Evolutionary conservation across 768 basidiomycete genomes (phyloP).

Genomic region (Solioccasus polychromus): DNA sequence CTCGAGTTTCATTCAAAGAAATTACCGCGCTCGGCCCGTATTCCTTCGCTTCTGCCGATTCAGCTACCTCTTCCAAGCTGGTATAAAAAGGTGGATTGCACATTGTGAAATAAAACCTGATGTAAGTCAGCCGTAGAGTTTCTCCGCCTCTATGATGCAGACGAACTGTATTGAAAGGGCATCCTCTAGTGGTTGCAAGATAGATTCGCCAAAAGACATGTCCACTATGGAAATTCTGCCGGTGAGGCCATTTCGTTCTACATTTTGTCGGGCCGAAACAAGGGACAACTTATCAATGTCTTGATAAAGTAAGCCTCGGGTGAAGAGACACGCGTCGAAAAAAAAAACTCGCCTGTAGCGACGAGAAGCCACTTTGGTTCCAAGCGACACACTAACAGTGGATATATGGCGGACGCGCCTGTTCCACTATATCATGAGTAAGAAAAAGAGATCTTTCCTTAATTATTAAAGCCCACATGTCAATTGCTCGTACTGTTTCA

Average conservation of each 20-base stretch:
- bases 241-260: slow-evolving; percentile 53
- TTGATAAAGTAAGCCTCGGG: slow-evolving; percentile 24
- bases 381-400: slow-evolving; percentile 63
- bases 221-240: slow-evolving; percentile 49
- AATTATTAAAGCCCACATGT: slow-evolving; percentile 54
- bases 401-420: slow-evolving; percentile 88
- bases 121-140: background rate
- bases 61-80: slow-evolving; percentile 63
- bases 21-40: slow-evolving; percentile 67
- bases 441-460: background rate
- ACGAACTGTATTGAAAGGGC: slow-evolving; percentile 5
- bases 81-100: slow-evolving; percentile 97
- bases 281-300: slow-evolving; percentile 73
- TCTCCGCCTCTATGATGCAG: background rate
- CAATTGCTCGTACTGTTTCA: slow-evolving; percentile 49
- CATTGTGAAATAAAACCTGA: slow-evolving; percentile 77
- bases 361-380: slow-evolving; percentile 55
- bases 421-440: slow-evolving; percentile 59
- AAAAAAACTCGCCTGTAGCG: slow-evolving; percentile 56
- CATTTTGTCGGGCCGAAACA: slow-evolving; percentile 51
- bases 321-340: background rate
- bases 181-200: slow-evolving; percentile 38
- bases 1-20: background rate
- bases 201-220: slow-evolving; percentile 34
- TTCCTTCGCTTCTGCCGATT: slow-evolving; percentile 62